Evolutionary conservation across 176 grass and related monocot species (phyloP).

Genomic region (Zea luxurians): DNA sequence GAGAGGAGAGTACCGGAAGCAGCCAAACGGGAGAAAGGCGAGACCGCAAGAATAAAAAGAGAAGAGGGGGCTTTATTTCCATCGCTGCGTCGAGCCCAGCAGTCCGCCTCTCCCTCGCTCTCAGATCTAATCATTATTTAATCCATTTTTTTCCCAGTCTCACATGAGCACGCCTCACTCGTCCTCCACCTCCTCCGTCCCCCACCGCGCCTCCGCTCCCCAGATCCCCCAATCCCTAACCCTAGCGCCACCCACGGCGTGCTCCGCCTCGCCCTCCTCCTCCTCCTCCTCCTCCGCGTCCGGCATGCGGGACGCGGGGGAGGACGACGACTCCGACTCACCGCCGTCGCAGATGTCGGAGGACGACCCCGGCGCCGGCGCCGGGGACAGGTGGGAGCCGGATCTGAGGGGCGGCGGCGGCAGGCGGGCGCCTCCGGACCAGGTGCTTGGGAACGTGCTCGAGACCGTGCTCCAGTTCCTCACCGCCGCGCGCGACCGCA

Average conservation of each 20-base stretch:
- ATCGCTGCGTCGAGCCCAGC: background rate
- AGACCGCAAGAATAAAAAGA: background rate
- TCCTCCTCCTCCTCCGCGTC: slow-evolving; percentile 3
- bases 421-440: slow-evolving; percentile 70
- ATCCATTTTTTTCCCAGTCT: slow-evolving; percentile 57
- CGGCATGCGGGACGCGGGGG: slow-evolving; percentile 63
- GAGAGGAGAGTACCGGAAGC: background rate
- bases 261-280: slow-evolving; percentile 2
- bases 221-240: slow-evolving; percentile 56
- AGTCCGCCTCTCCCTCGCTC: slow-evolving; percentile 33
- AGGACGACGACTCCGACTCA: slow-evolving; percentile 41
- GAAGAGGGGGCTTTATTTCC: background rate
- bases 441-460: slow-evolving; percentile 87
- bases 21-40: background rate
- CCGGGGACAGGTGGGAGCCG: slow-evolving; percentile 49
- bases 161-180: slow-evolving; percentile 59
- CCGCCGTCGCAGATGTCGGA: slow-evolving; percentile 76
- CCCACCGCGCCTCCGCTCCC: slow-evolving; percentile 37
- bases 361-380: slow-evolving; percentile 47
- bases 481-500: slow-evolving; percentile 65
- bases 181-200: slow-evolving; percentile 32
- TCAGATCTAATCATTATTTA: slow-evolving; percentile 93
- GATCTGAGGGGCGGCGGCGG: slow-evolving; percentile 51
- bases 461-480: slow-evolving; percentile 90
- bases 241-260: slow-evolving; percentile 28